Evolutionary conservation across 148 eudicot species (phyloP).

Genomic region (Camellia sinensis): DNA sequence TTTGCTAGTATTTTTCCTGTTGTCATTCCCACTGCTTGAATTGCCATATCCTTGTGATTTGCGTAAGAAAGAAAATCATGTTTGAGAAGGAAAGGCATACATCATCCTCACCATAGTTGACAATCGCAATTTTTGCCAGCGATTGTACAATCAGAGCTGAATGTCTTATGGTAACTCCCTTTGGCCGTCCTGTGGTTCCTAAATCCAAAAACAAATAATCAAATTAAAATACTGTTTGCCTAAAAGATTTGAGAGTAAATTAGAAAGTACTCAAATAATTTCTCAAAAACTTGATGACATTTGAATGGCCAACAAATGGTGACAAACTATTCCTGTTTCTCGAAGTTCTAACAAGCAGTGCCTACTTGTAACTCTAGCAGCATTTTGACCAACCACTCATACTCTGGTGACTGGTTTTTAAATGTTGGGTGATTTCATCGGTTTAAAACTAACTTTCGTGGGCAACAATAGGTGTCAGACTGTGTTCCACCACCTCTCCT

Average conservation of each 20-base stretch:
- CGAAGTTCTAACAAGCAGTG: background rate
- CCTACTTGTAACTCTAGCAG: background rate
- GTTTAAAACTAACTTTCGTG: background rate
- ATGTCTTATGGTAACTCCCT: slow-evolving; percentile 82
- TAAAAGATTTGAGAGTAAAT: background rate
- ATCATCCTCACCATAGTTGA: slow-evolving; percentile 70
- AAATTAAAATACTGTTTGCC: background rate
- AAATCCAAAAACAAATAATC: slow-evolving; percentile 4
- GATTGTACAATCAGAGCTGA: slow-evolving; percentile 78
- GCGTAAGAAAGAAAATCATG: background rate
- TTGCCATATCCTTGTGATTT: background rate
- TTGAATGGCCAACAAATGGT: background rate
- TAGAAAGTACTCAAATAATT: background rate
- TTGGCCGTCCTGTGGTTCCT: slow-evolving; percentile 94
- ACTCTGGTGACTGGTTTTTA: background rate
- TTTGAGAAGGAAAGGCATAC: slow-evolving; percentile 33
- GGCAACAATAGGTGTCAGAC: background rate
- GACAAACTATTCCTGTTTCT: background rate
- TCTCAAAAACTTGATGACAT: background rate
- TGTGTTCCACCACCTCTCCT: too few relatives aligned
- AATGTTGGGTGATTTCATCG: background rate
- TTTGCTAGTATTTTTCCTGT: background rate
- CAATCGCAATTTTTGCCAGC: slow-evolving; percentile 75
- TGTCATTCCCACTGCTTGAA: background rate
- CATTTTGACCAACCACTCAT: background rate